Base-by-base conservation (phyloP, 2,329 filamentous ascomycete genomes). In the Penicillium sp. region DNA sequence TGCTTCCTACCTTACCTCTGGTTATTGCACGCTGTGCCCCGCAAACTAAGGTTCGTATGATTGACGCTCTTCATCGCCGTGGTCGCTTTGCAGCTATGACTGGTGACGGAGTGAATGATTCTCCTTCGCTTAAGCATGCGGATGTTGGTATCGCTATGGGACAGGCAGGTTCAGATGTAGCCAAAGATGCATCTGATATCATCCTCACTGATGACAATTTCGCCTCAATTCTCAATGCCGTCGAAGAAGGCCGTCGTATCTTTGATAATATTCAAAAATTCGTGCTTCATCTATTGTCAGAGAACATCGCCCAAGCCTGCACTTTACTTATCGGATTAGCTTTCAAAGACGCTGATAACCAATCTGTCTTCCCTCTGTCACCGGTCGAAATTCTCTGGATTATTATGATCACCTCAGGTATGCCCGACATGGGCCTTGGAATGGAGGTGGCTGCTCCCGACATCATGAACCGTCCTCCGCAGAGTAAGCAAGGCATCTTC, bases 121-220 rank as follows among this genome's bases (percentile, higher is more conserved):
- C 88, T 8, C 90, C 90, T 0, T 90, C 89, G 6, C 80, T 94
- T 37, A 89, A 89, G 61, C 82, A 84, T 28, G 88, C 89, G 5
- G 90, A 95, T 66, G 88, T 95, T 25, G 90, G 89, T 60, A 94
- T 93, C 60, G 89, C 89, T 52, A 93, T 93, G 89, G 90, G 89
- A 22, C 73, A 81, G 70, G 84, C 86, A 3, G 90, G 90, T 1
- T 90, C 87, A 5, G 90, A 93, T 63, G 89, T 93, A 3, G 90
- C 90, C 64, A 93, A 92, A 43, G 69, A 71, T 36, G 68, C 80
- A 71, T 77, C 89, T 67, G 69, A 88, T 62, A 86, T 88, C 50
- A 82, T 88, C 19, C 75, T 88, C 7, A 85, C 88, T 0, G 88
- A 92, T 68, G 89, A 92, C 76, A 91, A 91, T 75, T 93, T 93